phyloP scores from a whole-genome alignment of 2,329 filamentous ascomycete genomes.

The Xylariomycetidae sp. region DNA sequence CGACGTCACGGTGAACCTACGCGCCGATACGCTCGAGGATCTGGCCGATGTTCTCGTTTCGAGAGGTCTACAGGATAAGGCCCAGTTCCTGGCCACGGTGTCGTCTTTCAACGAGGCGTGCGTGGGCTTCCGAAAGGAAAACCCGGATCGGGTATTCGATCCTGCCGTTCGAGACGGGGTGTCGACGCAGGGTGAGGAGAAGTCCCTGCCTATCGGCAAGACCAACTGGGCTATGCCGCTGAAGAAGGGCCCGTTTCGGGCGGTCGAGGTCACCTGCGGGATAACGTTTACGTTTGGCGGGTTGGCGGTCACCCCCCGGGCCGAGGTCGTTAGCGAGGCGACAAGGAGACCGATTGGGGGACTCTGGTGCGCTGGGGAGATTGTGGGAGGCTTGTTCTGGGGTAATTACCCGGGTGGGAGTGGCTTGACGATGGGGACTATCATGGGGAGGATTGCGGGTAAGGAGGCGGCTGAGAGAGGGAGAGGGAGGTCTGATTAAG shows the following conservation, averaged over 20 bases:
- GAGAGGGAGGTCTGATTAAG: too few relatives aligned
- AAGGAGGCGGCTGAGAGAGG: conserved; percentile 24
- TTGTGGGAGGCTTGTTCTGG: conserved; percentile 62
- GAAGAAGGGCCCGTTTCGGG: conserved; percentile 52
- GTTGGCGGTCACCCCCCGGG: conserved; percentile 50
- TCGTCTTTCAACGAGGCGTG: conserved; percentile 56
- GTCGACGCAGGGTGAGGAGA: conserved; percentile 50
- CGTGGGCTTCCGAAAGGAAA: conserved; percentile 37
- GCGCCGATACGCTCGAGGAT: conserved; percentile 46
- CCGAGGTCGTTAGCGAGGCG: conserved; percentile 43
- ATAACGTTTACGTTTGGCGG: conserved; percentile 68
- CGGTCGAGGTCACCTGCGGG: conserved; percentile 60
- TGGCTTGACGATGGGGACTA: conserved; percentile 55
- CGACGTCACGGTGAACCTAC: conserved; percentile 50
- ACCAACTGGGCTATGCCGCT: conserved; percentile 63
- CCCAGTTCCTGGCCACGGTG: conserved; percentile 47
- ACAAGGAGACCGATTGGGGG: conserved; percentile 45
- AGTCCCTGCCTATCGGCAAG: conserved; percentile 46
- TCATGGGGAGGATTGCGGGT: conserved; percentile 42
- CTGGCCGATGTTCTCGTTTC: conserved; percentile 45
- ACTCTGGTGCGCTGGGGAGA: conserved; percentile 59
- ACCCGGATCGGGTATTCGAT: conserved; percentile 46
- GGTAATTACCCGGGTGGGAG: conserved; percentile 61
- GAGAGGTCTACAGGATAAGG: conserved; percentile 41
- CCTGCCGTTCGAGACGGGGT: conserved; percentile 58